Percentiles rank a stretch among this genome's conserved stretches.
Conservation (phyloP, 208 protist species). For the Histomonas meleagridis region DNA sequence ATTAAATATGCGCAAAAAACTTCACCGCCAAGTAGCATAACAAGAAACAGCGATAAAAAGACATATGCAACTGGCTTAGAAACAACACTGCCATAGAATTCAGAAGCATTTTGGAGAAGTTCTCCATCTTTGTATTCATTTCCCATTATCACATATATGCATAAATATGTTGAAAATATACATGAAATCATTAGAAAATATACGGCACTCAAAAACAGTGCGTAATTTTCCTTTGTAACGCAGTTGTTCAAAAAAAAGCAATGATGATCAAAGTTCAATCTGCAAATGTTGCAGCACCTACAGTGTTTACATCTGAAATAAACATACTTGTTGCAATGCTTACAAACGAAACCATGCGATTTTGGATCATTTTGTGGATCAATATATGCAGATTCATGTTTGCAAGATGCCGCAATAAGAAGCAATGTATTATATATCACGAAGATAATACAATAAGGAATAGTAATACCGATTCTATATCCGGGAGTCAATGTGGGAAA, state of each 20-base stretch:
- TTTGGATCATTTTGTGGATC: not conserved
- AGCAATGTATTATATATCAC: not conserved
- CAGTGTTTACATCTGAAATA: not conserved
- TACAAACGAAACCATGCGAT: not conserved
- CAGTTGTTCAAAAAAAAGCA: slow-evolving; percentile 38
- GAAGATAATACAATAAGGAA: not conserved
- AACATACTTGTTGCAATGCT: not conserved
- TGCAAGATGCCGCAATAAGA: not conserved
- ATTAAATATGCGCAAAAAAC: not conserved
- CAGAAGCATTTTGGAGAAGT: not conserved
- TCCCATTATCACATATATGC: not conserved
- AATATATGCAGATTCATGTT: not conserved
- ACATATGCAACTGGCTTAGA: not conserved
- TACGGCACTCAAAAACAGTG: not conserved
- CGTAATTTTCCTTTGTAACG: slow-evolving; percentile 19
- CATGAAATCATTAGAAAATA: not conserved
- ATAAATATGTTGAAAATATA: not conserved
- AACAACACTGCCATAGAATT: not conserved
- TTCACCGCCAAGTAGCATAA: not conserved
- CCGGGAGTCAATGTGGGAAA: not conserved
- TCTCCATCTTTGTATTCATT: not conserved
- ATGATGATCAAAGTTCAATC: slow-evolving; percentile 30
- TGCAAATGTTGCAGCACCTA: not conserved
- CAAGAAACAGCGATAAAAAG: not conserved
- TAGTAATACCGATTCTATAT: not conserved